These are phyloP conservation scores for Helotiales sp. DNA, from an alignment of 2,329 filamentous ascomycete genomes.

Conservation along the genomic window DNA sequence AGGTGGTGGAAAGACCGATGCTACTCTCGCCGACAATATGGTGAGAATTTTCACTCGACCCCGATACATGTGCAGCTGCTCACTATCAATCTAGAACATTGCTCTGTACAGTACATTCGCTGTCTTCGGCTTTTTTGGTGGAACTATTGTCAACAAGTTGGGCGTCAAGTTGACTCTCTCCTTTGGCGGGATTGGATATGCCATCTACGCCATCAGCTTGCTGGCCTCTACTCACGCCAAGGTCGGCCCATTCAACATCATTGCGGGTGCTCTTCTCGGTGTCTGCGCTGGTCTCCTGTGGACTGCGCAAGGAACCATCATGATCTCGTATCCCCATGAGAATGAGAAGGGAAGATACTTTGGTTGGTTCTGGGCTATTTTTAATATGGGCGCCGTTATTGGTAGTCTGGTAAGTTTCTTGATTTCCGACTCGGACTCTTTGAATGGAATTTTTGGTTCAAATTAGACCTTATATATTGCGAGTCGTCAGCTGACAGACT, in stretches of 20 bases:
- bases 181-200: slow-evolving; percentile 78
- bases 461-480: background rate
- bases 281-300: slow-evolving; percentile 80
- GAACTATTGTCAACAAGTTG: slow-evolving; percentile 77
- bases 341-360: slow-evolving; percentile 85
- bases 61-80: slow-evolving; percentile 2
- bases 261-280: slow-evolving; percentile 77
- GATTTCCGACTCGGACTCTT: background rate
- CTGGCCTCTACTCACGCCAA: slow-evolving; percentile 72
- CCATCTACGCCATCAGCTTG: slow-evolving; percentile 73
- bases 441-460: background rate
- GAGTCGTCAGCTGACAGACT: slow-evolving; percentile 11
- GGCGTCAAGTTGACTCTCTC: slow-evolving; percentile 71
- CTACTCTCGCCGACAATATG: slow-evolving; percentile 55
- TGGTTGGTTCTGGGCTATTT: slow-evolving; percentile 92
- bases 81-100: slow-evolving; percentile 39
- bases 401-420: slow-evolving; percentile 63
- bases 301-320: slow-evolving; percentile 83
- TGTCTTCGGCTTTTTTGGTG: slow-evolving; percentile 71
- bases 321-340: slow-evolving; percentile 89
- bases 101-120: slow-evolving; percentile 58
- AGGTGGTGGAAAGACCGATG: slow-evolving; percentile 64
- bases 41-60: slow-evolving; percentile 27
- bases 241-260: slow-evolving; percentile 73
- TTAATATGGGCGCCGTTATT: slow-evolving; percentile 89